A percentile compares a stretch with the other conserved stretches of the same genome.
Evolutionary conservation across 306 rosid species (phyloP).

Genomic region (Dryas drummondii): DNA sequence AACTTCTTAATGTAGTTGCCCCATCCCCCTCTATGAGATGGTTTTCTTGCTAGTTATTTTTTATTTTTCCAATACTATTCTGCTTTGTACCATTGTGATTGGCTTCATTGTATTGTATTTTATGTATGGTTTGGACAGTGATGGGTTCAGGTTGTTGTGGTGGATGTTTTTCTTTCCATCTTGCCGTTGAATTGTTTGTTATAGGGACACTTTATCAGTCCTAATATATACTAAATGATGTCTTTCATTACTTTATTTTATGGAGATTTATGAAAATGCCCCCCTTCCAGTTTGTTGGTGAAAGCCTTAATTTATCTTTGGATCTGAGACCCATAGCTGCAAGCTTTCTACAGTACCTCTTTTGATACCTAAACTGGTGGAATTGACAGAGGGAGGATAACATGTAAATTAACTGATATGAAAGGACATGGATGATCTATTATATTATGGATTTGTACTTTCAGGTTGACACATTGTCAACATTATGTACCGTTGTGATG

Average conservation of each 20-base stretch:
- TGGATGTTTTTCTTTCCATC: not conserved
- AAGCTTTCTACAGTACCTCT: not conserved
- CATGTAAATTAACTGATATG: not conserved
- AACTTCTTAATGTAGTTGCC: not conserved
- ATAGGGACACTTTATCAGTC: not conserved
- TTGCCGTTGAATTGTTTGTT: not conserved
- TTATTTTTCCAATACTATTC: not conserved
- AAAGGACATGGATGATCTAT: not conserved
- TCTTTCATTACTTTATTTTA: not conserved
- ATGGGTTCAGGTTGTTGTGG: too few species aligned
- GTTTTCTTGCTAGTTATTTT: not conserved
- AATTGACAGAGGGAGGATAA: not conserved
- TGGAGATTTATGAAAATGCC: not conserved
- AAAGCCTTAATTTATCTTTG: not conserved
- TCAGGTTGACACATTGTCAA: too few species aligned
- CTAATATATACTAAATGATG: not conserved
- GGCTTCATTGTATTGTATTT: not conserved
- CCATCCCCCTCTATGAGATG: conserved; percentile 1
- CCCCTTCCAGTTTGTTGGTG: not conserved
- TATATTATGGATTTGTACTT: too few species aligned
- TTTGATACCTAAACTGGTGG: not conserved
- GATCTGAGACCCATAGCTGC: not conserved
- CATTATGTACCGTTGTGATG: too few species aligned
- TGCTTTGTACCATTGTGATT: not conserved
- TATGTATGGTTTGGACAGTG: too few species aligned